phyloP scores from a whole-genome alignment of 768 basidiomycete species.

The Tulasnella sp. region DNA sequence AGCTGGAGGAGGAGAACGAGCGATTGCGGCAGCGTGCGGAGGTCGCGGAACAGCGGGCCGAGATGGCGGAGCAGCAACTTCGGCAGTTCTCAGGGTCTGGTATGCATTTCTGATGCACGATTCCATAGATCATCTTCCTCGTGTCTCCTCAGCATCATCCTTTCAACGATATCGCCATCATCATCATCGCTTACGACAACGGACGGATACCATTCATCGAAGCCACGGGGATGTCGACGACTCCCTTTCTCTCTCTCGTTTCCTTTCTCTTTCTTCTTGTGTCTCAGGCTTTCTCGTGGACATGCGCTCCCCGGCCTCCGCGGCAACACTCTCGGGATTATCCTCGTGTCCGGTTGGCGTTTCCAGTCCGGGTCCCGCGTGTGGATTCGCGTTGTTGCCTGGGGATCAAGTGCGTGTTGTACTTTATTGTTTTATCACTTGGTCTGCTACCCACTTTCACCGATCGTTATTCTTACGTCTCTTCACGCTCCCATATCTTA shows the following conservation, averaged over 20 bases:
- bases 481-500: neutral
- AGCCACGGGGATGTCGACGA: neutral
- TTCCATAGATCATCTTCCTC: neutral
- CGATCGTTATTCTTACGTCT: neutral
- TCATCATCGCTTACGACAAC: neutral
- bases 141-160: neutral
- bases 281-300: neutral
- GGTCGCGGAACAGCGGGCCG: neutral
- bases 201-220: conserved; percentile 7
- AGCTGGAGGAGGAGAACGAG: neutral
- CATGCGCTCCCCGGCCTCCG: neutral
- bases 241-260: neutral
- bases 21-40: neutral
- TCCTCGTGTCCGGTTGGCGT: neutral
- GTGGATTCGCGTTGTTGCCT: neutral
- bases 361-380: neutral
- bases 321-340: neutral
- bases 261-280: neutral
- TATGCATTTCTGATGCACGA: neutral
- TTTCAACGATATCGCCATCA: neutral
- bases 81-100: neutral
- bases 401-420: conserved; percentile 7
- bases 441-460: neutral
- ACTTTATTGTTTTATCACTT: neutral
- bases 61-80: conserved; percentile 1